Conservation (phyloP, 495 filamentous ascomycete genomes). For the Podospora bellae-mahoneyi region DNA sequence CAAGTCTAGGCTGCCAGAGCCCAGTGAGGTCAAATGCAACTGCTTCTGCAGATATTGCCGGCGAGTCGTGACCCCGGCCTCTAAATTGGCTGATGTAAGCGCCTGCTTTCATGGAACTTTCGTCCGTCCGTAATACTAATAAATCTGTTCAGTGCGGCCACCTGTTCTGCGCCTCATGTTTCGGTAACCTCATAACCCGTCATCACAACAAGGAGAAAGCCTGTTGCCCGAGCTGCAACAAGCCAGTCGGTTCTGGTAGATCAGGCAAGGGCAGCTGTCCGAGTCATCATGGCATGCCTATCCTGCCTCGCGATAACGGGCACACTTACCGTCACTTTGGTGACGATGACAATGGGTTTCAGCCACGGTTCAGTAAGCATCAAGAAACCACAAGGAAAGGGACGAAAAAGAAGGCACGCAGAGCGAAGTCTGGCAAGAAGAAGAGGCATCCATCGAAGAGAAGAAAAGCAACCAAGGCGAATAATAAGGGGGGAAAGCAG, state of each 20-base stretch:
- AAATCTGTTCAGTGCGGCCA: conserved; percentile 29
- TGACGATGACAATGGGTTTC: conserved; percentile 14
- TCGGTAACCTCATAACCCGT: conserved; percentile 5
- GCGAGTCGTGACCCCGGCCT: neutral
- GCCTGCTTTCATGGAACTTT: too few species aligned
- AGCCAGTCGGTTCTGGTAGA: neutral
- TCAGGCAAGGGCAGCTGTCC: neutral
- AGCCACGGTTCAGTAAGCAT: neutral
- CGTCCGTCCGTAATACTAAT: neutral
- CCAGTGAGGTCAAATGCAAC: neutral
- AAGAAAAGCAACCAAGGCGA: too few species aligned
- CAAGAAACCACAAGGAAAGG: too few species aligned
- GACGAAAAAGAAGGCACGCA: too few species aligned
- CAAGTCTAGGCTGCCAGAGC: neutral
- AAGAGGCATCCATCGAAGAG: too few species aligned
- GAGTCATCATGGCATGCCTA: neutral
- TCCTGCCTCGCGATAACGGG: neutral
- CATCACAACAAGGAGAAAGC: neutral
- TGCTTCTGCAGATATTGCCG: conserved; percentile 18
- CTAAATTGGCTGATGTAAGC: neutral
- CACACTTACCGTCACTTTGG: conserved; percentile 1
- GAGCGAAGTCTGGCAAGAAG: too few species aligned
- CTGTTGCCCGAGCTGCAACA: neutral
- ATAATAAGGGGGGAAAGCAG: neutral
- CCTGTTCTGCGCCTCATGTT: conserved; percentile 30